phyloP scores from a whole-genome alignment of 257 asterid genomes.

The Solanum chilense region DNA sequence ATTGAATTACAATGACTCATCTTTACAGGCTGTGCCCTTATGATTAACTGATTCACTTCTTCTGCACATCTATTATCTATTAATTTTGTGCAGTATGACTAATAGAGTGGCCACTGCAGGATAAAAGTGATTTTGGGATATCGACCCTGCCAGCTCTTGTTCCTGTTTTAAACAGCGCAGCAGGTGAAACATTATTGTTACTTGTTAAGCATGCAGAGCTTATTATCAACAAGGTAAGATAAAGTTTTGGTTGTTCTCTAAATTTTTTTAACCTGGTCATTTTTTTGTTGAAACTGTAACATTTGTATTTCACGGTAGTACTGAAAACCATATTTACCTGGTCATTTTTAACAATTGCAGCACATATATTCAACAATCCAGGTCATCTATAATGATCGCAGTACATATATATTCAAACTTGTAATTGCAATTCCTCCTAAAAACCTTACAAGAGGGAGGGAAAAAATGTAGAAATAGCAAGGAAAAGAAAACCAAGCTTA shows the following conservation, averaged over 20 bases:
- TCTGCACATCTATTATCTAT: background rate
- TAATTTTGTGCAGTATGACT: background rate
- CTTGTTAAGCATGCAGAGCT: slow-evolving; percentile 96
- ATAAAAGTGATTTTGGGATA: slow-evolving; percentile 85
- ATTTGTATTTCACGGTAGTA: too few species aligned
- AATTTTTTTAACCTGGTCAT: background rate
- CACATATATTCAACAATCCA: background rate
- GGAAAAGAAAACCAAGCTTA: background rate
- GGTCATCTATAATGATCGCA: background rate
- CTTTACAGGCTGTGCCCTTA: background rate
- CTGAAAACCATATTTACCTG: background rate
- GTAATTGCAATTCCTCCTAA: background rate
- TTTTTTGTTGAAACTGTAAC: too few species aligned
- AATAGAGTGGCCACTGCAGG: slow-evolving; percentile 39
- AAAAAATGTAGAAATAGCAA: background rate
- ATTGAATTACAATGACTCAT: background rate
- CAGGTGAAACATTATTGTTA: slow-evolving; percentile 89
- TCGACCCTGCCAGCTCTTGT: slow-evolving; percentile 95
- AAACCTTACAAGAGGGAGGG: background rate
- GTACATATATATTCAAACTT: background rate
- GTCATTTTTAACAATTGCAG: background rate
- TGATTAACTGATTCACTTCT: background rate
- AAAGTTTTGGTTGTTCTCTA: background rate
- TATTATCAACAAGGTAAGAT: slow-evolving; percentile 74
- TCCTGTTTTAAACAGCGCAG: slow-evolving; percentile 86